Evolutionary conservation across 2,329 filamentous ascomycete species (phyloP).

Genomic region (Chaetoscypha palmicola): DNA sequence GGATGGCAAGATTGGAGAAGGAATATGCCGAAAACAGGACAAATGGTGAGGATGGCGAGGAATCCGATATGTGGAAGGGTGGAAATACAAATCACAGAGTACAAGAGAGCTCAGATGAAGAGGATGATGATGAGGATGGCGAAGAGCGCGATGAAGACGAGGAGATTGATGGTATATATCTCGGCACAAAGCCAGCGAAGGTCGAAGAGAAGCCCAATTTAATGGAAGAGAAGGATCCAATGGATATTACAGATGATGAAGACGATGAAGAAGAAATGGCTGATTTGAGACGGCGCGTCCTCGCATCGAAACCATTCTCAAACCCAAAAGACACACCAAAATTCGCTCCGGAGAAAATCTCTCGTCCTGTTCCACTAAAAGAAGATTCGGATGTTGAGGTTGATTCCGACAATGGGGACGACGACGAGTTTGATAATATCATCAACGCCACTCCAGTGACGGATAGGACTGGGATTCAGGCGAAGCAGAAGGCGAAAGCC

Average conservation of each 20-base stretch:
- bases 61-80: slow-evolving; percentile 78
- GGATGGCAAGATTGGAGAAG: slow-evolving; percentile 82
- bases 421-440: slow-evolving; percentile 85
- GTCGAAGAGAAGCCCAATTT: slow-evolving; percentile 33
- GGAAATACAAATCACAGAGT: slow-evolving; percentile 75
- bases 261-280: slow-evolving; percentile 85
- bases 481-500: slow-evolving; percentile 50
- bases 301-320: slow-evolving; percentile 83
- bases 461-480: slow-evolving; percentile 68
- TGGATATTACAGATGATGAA: slow-evolving; percentile 69
- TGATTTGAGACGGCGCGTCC: slow-evolving; percentile 80
- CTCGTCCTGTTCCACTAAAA: slow-evolving; percentile 47
- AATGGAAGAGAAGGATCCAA: slow-evolving; percentile 52
- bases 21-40: slow-evolving; percentile 79
- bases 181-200: slow-evolving; percentile 45
- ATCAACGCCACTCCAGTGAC: slow-evolving; percentile 87
- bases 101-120: slow-evolving; percentile 46
- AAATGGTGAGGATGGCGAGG: slow-evolving; percentile 49
- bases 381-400: slow-evolving; percentile 63
- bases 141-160: slow-evolving; percentile 41
- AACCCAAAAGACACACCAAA: slow-evolving; percentile 49
- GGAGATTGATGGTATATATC: slow-evolving; percentile 51
- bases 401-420: slow-evolving; percentile 60
- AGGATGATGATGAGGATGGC: slow-evolving; percentile 39
- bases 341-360: slow-evolving; percentile 53